Percentiles rank a stretch among this genome's conserved stretches.
Conservation (phyloP, 768 basidiomycete species). For the Wakefieldia striispora region DNA sequence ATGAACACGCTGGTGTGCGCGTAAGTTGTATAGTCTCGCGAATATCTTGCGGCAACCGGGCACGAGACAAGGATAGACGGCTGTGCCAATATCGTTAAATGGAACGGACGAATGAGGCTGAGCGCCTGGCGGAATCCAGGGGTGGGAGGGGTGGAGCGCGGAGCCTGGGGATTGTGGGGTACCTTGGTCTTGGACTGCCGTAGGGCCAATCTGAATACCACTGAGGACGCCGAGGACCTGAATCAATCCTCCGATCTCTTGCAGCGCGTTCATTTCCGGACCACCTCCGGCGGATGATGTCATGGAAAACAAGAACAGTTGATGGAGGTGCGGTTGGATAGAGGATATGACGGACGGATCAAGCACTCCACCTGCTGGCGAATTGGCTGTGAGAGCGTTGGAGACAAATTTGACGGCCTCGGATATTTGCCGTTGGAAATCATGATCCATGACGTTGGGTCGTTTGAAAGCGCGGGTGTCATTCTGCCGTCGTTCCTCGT, state of each 20-base stretch:
- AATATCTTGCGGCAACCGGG: constrained; percentile 67
- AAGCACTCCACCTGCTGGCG: constrained; percentile 40
- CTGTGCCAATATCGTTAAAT: constrained; percentile 58
- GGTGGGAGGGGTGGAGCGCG: constrained; percentile 33
- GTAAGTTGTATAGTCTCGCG: constrained; percentile 64
- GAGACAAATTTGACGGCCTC: constrained; percentile 61
- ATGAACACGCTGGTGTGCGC: constrained; percentile 69
- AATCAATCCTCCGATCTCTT: constrained; percentile 78
- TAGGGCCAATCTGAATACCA: constrained; percentile 62
- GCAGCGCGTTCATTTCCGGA: constrained; percentile 53
- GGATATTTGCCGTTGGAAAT: constrained; percentile 54
- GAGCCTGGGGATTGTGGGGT: constrained; percentile 28
- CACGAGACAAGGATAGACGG: constrained; percentile 78
- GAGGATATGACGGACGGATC: constrained; percentile 63
- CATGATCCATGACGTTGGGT: constrained; percentile 41
- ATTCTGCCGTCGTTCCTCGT: constrained; percentile 28
- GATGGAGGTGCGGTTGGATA: constrained; percentile 70
- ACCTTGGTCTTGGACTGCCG: constrained; percentile 31
- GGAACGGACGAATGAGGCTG: constrained; percentile 25
- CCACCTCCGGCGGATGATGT: constrained; percentile 60
- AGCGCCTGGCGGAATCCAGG: constrained; percentile 27
- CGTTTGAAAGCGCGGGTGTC: constrained; percentile 41
- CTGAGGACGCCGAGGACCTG: constrained; percentile 81
- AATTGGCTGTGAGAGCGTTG: constrained; percentile 43
- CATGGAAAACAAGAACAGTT: constrained; percentile 75